Evolutionary conservation across 805 yeast genomes (phyloP), one percentile per base, ranked within the genome.

Genomic region (Pichia nakasei): DNA sequence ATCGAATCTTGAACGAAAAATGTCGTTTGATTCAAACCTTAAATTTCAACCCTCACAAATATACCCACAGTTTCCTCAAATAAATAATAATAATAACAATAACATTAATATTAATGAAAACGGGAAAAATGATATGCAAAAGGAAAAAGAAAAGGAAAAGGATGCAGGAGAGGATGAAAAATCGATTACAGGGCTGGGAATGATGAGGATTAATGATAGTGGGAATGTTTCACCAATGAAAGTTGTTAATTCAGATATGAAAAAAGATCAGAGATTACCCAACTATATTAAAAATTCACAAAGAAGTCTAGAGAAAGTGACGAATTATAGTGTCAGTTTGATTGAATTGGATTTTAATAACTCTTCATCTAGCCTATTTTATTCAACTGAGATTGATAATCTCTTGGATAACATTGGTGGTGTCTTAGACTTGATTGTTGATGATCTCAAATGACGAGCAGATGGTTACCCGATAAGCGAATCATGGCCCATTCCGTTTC

Each of bases 151-250:
- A 15, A 32, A 32, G 19, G 20, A 32, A 6, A 32, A 12, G 13
- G 17, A 32, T 18, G 24, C 22, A 21, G n/a, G n/a, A n/a, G n/a
- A n/a, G n/a, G 18, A 9, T 22, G 39, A 41, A 4, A 44, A 41
- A 24, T 9, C 37, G 3, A 44, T 44, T 17, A 44, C 47, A 3
- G 47, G 47, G n/a, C 39, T 44, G 39, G 47, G 47, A 9, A 44
- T 44, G 47, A 40, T 37, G 44, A 44, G 42, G 8, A 27, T 41
- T 11, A 20, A 32, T 39, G 43, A 44, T 20, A 37, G n/a, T 44
- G 44, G 39, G 4, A 44, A 40, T 9, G 22, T 33, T 3, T 44
- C 47, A 20, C 47, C 47, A 18, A 22, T 40, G 11, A 42, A 32
- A 33, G 9, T 8, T n/a, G 3, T 12, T 24, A 37, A 31, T 22